Evolutionary conservation across 768 basidiomycete species (phyloP).

Genomic region (Tremella mesenterica): DNA sequence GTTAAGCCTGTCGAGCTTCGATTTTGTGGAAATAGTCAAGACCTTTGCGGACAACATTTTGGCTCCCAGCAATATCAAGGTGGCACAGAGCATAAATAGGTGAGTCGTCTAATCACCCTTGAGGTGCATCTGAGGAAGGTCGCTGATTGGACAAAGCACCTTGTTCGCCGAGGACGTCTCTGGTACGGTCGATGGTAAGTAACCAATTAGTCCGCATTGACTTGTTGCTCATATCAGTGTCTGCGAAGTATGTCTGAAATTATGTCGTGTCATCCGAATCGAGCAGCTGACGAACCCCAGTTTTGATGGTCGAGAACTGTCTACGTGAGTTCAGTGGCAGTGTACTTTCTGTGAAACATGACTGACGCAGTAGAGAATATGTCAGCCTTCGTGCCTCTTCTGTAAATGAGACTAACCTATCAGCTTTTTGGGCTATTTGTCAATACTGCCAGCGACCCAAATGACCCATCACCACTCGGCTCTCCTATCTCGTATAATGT

Average conservation of each 20-base stretch:
- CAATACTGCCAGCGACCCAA: conserved; percentile 10
- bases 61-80: conserved; percentile 6
- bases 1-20: background rate
- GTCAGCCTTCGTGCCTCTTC: conserved; percentile 1
- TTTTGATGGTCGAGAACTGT: conserved; percentile 21
- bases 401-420: background rate
- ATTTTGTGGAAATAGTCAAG: conserved; percentile 6
- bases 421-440: conserved; percentile 28
- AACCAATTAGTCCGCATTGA: conserved; percentile 2
- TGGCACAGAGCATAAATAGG: conserved; percentile 15
- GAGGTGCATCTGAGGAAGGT: too few relatives aligned
- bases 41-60: conserved; percentile 12
- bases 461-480: conserved; percentile 18
- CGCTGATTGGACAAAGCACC: too few relatives aligned
- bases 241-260: too few relatives aligned
- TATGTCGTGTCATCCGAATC: background rate
- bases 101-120: too few relatives aligned
- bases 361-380: conserved; percentile 11
- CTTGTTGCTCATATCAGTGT: background rate
- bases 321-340: too few relatives aligned
- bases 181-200: conserved; percentile 23
- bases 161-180: conserved; percentile 24
- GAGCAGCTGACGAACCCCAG: conserved; percentile 5
- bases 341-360: conserved; percentile 2
- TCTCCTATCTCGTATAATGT: conserved; percentile 22